Conservation (phyloP, 345 rosid genomes). For the Geranium rotundifolium region DNA sequence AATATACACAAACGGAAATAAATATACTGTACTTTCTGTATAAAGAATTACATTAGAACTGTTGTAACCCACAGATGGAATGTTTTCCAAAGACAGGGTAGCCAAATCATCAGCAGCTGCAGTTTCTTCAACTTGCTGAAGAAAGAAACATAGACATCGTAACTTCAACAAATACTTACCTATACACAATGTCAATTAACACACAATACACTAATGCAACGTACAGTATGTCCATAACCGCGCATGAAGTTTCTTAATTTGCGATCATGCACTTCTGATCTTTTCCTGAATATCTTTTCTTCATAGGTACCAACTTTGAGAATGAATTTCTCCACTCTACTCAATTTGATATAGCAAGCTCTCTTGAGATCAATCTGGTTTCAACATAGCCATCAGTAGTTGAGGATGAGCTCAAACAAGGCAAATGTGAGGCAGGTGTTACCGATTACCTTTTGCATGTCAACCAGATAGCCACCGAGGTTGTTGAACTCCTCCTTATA, state of each 20-base stretch:
- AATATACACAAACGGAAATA: too few species aligned
- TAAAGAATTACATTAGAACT: background rate
- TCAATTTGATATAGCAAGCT: constrained; percentile 8
- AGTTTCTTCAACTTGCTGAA: background rate
- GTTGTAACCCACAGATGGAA: background rate
- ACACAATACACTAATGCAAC: background rate
- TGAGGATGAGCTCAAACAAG: background rate
- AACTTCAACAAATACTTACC: background rate
- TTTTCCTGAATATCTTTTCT: constrained; percentile 22
- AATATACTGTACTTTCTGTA: too few species aligned
- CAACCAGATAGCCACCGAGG: constrained; percentile 20
- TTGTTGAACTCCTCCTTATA: constrained; percentile 17
- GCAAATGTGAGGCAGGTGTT: background rate
- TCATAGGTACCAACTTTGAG: constrained; percentile 16
- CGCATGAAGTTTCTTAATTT: constrained; percentile 2
- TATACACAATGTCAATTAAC: too few species aligned
- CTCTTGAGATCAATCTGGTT: constrained; percentile 10
- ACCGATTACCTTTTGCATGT: constrained; percentile 15
- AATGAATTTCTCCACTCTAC: constrained; percentile 19
- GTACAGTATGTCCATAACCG: background rate
- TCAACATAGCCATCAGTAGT: background rate
- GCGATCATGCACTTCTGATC: constrained; percentile 5
- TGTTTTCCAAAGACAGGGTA: background rate
- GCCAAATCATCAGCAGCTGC: background rate
- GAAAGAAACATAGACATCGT: background rate